These are phyloP conservation scores for Protoeuglena noctilucae DNA, from an alignment of 139 green algal genomes.

Conservation along the genomic window DNA sequence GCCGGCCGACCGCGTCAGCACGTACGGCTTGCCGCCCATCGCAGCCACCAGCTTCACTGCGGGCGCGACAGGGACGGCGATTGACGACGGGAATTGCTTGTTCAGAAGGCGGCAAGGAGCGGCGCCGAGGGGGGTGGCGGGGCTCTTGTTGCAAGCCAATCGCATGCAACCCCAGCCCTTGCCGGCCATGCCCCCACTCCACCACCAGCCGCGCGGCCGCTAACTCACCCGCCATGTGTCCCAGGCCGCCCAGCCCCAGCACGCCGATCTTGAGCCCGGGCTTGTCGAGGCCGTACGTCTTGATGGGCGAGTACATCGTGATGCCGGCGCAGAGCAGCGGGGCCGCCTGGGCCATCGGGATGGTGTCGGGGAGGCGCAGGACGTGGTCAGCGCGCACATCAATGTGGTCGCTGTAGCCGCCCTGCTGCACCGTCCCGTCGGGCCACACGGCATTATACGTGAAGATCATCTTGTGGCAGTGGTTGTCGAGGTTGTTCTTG, in stretches of 20 bases:
- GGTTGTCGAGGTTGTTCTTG: constrained; percentile 23
- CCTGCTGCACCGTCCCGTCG: constrained; percentile 35
- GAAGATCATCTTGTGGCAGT: constrained; percentile 34
- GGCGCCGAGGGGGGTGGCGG: no score
- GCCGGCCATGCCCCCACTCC: no score
- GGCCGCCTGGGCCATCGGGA: constrained; percentile 34
- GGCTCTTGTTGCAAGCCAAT: no score
- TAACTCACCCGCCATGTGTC: constrained; percentile 27
- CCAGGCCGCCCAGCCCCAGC: constrained; percentile 49
- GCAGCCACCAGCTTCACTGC: background rate
- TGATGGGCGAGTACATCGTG: constrained; percentile 42
- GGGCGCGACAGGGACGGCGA: no score
- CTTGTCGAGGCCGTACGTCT: constrained; percentile 54
- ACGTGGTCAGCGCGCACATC: constrained; percentile 30
- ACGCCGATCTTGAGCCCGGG: constrained; percentile 50
- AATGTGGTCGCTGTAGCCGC: constrained; percentile 54
- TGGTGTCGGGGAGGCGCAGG: constrained; percentile 34
- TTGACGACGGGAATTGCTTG: no score
- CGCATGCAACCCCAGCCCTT: no score
- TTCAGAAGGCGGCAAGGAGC: no score
- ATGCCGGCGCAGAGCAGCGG: constrained; percentile 72
- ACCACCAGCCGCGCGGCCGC: no score
- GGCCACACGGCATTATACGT: constrained; percentile 51
- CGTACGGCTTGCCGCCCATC: constrained; percentile 5
- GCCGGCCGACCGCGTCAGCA: constrained; percentile 35